Conservation (phyloP, 2,329 filamentous ascomycete species). For the Aureobasidium sp. region DNA sequence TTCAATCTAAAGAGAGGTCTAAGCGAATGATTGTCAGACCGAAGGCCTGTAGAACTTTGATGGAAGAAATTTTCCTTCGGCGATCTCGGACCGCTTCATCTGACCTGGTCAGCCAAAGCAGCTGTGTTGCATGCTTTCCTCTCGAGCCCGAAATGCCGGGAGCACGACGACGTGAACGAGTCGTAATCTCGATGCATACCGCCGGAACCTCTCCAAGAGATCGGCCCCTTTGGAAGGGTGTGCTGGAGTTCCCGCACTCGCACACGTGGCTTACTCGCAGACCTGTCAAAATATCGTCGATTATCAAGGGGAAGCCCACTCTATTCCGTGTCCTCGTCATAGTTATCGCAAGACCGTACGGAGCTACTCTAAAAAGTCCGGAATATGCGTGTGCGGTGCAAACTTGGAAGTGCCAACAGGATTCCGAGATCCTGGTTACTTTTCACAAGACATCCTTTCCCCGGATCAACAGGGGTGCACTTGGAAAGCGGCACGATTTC, state of each 20-base stretch:
- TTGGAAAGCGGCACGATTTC: neutral
- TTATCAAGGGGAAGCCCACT: neutral
- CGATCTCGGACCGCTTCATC: neutral
- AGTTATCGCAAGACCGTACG: neutral
- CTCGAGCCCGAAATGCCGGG: neutral
- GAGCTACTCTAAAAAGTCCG: neutral
- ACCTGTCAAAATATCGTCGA: constrained; percentile 2
- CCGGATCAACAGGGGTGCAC: constrained; percentile 12
- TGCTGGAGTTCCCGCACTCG: neutral
- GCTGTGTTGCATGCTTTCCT: neutral
- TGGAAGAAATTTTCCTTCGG: constrained; percentile 1
- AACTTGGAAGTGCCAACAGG: neutral
- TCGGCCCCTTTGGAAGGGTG: neutral
- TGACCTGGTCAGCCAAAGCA: neutral
- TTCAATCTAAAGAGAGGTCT: constrained; percentile 9
- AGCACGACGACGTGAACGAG: neutral
- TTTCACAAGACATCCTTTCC: neutral
- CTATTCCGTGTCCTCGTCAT: constrained; percentile 3
- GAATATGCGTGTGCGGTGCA: neutral
- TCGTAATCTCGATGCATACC: neutral
- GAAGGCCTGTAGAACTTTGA: constrained; percentile 9
- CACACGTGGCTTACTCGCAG: constrained; percentile 7
- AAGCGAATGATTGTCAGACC: constrained; percentile 11
- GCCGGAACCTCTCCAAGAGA: neutral
- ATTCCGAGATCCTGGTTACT: neutral